Conservation (phyloP, 1,284 basidiomycete species). For the Caloboletus firmus region DNA sequence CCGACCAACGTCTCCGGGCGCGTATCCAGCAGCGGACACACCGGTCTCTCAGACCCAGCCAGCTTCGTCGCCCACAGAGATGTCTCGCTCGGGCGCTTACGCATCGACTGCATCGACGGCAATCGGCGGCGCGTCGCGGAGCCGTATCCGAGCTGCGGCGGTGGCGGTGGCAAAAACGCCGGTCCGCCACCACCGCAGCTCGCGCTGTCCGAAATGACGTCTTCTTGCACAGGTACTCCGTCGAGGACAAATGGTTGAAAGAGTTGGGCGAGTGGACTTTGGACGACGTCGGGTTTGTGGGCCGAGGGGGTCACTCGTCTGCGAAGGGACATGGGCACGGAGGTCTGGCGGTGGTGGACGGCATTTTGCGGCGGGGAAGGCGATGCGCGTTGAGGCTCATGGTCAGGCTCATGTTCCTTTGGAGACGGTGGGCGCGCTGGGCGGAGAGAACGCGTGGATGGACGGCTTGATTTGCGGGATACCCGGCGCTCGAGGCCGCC, state of each 20-base stretch:
- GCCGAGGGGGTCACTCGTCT: slow-evolving; percentile 50
- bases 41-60: slow-evolving; percentile 24
- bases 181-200: slow-evolving; percentile 15
- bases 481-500: slow-evolving; percentile 31
- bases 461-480: slow-evolving; percentile 36
- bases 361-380: slow-evolving; percentile 12
- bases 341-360: slow-evolving; percentile 13
- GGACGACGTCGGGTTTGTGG: slow-evolving; percentile 43
- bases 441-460: slow-evolving; percentile 27
- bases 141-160: slow-evolving; percentile 48
- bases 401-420: slow-evolving; percentile 22
- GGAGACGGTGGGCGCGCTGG: slow-evolving; percentile 12
- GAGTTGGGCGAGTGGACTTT: slow-evolving; percentile 66
- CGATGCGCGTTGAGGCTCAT: not conserved
- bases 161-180: slow-evolving; percentile 8
- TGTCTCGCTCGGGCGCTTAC: slow-evolving; percentile 19
- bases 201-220: slow-evolving; percentile 17
- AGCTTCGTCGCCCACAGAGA: slow-evolving; percentile 6
- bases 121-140: slow-evolving; percentile 57
- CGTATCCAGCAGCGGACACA: slow-evolving; percentile 22
- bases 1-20: slow-evolving; percentile 22
- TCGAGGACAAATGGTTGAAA: slow-evolving; percentile 66
- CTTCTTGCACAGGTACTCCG: slow-evolving; percentile 42
- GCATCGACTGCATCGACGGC: slow-evolving; percentile 44
- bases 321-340: slow-evolving; percentile 37